These are phyloP conservation scores for Blastocystis sp. DNA, from an alignment of 352 stramenopile genomes.

Conservation along the genomic window DNA sequence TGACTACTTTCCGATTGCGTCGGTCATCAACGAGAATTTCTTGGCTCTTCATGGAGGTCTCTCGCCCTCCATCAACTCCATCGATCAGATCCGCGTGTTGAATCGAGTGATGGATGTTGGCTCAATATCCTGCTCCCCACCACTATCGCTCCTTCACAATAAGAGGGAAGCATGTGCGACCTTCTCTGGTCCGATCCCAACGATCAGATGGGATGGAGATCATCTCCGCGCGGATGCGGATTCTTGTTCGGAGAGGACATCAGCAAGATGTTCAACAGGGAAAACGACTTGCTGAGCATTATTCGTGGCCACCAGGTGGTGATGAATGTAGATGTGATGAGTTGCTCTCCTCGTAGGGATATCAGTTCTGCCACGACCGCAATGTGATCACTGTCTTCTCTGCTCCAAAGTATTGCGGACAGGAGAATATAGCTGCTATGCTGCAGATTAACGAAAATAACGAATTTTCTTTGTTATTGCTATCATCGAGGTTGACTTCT, in stretches of 20 bases:
- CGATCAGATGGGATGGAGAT: conserved; percentile 85
- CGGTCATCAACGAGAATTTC: conserved; percentile 89
- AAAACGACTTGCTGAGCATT: conserved; percentile 84
- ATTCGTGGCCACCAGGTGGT: conserved; percentile 87
- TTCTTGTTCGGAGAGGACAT: conserved; percentile 87
- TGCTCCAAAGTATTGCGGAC: conserved; percentile 96
- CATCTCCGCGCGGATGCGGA: conserved; percentile 82
- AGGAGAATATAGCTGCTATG: conserved; percentile 93
- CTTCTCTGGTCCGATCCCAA: conserved; percentile 94
- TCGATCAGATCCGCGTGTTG: conserved; percentile 87
- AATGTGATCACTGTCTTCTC: conserved; percentile 97
- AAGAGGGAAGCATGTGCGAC: conserved; percentile 95
- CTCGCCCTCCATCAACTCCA: conserved; percentile 77
- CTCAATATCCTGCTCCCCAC: background rate
- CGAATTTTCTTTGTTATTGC: conserved; percentile 59
- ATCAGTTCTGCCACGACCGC: conserved; percentile 83
- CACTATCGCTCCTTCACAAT: conserved; percentile 65
- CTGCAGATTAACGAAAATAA: conserved; percentile 90
- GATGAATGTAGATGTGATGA: conserved; percentile 77
- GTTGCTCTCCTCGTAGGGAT: conserved; percentile 72
- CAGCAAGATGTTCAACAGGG: conserved; percentile 84
- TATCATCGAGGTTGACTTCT: background rate
- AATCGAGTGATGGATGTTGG: conserved; percentile 84
- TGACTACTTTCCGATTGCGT: conserved; percentile 88
- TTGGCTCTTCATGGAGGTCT: conserved; percentile 79